phyloP scores from a whole-genome alignment of 768 basidiomycete species.

The Russula sp. region DNA sequence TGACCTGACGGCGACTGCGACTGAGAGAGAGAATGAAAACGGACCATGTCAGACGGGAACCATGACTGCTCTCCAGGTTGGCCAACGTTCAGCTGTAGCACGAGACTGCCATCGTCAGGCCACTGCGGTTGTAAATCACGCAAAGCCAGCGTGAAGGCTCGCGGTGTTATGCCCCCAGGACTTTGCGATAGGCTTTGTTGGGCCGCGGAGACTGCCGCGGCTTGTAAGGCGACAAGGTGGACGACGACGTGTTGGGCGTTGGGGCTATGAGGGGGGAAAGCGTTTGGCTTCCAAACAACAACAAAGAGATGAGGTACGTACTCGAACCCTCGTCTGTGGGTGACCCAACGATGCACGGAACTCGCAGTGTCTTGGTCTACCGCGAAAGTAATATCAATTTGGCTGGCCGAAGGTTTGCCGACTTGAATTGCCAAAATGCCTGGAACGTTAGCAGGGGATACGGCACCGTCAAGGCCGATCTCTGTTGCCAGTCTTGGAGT shows the following conservation, averaged over 20 bases:
- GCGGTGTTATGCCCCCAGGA: conserved; percentile 4
- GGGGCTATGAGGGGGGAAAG: conserved; percentile 4
- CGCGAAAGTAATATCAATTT: conserved; percentile 5
- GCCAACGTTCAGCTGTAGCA: conserved; percentile 12
- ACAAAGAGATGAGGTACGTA: not conserved
- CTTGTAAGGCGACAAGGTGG: conserved; percentile 10
- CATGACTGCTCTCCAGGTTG: conserved; percentile 12
- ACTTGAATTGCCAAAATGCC: conserved; percentile 17
- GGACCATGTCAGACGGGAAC: conserved; percentile 14
- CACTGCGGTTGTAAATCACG: conserved; percentile 10
- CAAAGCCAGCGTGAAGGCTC: conserved; percentile 12
- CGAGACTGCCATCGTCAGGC: conserved; percentile 13
- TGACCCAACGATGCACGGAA: conserved; percentile 14
- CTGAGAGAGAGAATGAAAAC: not conserved
- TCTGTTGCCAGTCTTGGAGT: not conserved
- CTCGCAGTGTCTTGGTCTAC: conserved; percentile 12
- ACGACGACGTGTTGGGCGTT: conserved; percentile 11
- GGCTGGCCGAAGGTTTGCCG: conserved; percentile 10
- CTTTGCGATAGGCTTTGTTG: conserved; percentile 3
- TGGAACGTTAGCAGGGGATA: not conserved
- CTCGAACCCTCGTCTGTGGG: conserved; percentile 11
- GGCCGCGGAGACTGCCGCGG: conserved; percentile 6
- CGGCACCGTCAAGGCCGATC: not conserved
- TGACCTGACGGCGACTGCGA: not conserved
- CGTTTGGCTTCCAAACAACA: not conserved